Evolutionary conservation across 352 stramenopile species (phyloP).

Genomic region (Globisporangium spiculum): DNA sequence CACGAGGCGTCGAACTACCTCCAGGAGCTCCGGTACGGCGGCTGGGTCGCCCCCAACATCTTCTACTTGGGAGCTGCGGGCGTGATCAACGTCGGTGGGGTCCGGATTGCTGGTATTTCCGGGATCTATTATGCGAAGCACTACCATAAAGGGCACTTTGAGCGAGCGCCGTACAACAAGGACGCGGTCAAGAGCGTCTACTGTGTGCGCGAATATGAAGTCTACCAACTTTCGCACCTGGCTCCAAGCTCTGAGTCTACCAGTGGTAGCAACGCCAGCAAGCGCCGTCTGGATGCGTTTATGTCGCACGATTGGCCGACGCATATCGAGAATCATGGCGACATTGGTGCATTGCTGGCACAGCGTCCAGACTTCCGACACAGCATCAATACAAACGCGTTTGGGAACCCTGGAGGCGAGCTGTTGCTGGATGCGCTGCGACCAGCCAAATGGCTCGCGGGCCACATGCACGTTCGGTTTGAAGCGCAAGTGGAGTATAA

Average conservation of each 20-base stretch:
- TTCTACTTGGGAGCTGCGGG: constrained; percentile 93
- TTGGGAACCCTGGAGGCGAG: constrained; percentile 83
- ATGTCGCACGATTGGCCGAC: constrained; percentile 94
- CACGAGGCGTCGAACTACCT: constrained; percentile 94
- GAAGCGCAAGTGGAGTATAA: constrained; percentile 73
- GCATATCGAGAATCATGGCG: constrained; percentile 85
- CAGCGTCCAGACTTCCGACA: constrained; percentile 83
- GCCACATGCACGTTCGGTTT: constrained; percentile 96
- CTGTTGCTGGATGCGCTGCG: constrained; percentile 75
- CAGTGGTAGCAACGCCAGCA: background rate
- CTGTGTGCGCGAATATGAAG: constrained; percentile 84
- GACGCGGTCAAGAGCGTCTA: constrained; percentile 85
- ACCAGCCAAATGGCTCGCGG: constrained; percentile 91
- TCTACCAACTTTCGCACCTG: constrained; percentile 69
- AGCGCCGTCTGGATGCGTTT: constrained; percentile 76
- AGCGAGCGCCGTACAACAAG: constrained; percentile 30
- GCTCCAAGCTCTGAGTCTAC: background rate
- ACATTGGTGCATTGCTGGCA: constrained; percentile 63
- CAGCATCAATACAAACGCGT: constrained; percentile 76
- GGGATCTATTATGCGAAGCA: constrained; percentile 91
- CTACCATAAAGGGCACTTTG: constrained; percentile 74
- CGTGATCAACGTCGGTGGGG: constrained; percentile 68
- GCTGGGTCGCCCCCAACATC: constrained; percentile 95
- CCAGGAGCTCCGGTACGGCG: constrained; percentile 92
- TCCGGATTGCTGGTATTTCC: constrained; percentile 91